A percentile compares a stretch with the other conserved stretches of the same genome.
These are phyloP conservation scores for Populus alba DNA, from an alignment of 345 rosid species.

Conservation along the genomic window DNA sequence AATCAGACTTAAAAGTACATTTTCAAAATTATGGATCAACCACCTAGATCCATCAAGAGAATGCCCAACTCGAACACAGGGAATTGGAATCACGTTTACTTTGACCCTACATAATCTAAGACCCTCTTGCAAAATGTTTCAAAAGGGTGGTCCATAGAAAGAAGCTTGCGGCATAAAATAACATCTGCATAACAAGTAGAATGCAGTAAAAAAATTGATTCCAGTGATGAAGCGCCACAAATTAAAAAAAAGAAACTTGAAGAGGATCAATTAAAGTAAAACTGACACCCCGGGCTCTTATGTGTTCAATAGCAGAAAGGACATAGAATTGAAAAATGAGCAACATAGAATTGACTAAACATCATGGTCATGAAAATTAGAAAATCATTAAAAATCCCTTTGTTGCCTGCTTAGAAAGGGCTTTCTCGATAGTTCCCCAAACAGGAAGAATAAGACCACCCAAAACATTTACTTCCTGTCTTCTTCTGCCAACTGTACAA, in stretches of 20 bases:
- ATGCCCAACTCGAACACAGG: not conserved
- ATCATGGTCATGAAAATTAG: not conserved
- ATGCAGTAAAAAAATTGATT: not conserved
- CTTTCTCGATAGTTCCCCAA: conserved; percentile 97
- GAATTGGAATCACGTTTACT: not conserved
- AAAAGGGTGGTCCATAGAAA: not conserved
- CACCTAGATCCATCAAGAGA: not conserved
- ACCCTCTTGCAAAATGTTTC: not conserved
- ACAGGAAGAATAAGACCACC: conserved; percentile 98
- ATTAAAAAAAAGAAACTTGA: not conserved
- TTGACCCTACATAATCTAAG: not conserved
- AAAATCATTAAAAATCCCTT: not conserved
- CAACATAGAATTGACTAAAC: not conserved
- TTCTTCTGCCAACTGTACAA: conserved; percentile 95
- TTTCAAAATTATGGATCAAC: not conserved
- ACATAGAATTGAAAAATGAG: not conserved
- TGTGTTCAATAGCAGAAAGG: not conserved
- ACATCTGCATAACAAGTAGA: not conserved
- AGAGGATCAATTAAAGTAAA: not conserved
- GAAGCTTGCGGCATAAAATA: not conserved
- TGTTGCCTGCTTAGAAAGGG: conserved; percentile 87
- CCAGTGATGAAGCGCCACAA: not conserved
- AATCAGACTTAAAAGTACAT: not conserved
- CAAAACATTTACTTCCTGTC: conserved; percentile 87
- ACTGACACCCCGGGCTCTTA: not conserved